Base-by-base conservation (phyloP, 805 yeast genomes). In the Torulaspora indica region DNA sequence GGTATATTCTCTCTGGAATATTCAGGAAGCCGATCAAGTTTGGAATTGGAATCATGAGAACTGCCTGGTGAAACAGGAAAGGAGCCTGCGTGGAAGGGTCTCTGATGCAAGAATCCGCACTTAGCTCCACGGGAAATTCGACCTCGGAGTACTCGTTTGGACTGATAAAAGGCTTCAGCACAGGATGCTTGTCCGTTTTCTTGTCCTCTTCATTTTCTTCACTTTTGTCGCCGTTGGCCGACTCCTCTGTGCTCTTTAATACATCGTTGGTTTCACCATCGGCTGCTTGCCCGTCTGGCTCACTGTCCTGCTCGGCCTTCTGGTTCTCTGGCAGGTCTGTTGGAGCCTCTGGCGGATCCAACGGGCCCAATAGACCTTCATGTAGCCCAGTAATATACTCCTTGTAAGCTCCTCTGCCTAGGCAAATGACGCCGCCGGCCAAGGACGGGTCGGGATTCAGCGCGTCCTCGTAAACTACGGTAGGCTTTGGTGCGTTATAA, bases 361-460 rank as follows among this genome's bases (percentile, higher is more conserved):
- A 69, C 1, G 98, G 98, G 0, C 98, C 98, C 36, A 93, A 66
- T 60, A 93, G 73, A 5, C 98, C 98, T 69, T 93, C 98, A 55
- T 93, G 96, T 8, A 93, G 62, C 8, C 99, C 99, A 35, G 76
- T 74, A 42, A 93, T 62, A 61, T 88, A 93, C 71, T 93, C 99
- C 63, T 91, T 91, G 63, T 78, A 93, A 0, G 97, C 91, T 45
- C 98, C 98, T 62, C 99, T 76, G 4, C 99, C 99, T 20, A 93
- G 69, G 61, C 96, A 86, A 15, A 93, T 75, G 9, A 89, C 82
- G 35, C 98, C 98, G 20, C 97, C 97, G 7, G 81, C 76, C 23
- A 72, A 42, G 10, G 61, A 60, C 2, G 78, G 74, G 25, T 72
- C 71, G 2, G 52, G 39, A 3, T 67, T 71, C 25, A 71, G 63